These are phyloP conservation scores for Blastosporella zonata DNA, from an alignment of 1,284 basidiomycete species.

Conservation along the genomic window DNA sequence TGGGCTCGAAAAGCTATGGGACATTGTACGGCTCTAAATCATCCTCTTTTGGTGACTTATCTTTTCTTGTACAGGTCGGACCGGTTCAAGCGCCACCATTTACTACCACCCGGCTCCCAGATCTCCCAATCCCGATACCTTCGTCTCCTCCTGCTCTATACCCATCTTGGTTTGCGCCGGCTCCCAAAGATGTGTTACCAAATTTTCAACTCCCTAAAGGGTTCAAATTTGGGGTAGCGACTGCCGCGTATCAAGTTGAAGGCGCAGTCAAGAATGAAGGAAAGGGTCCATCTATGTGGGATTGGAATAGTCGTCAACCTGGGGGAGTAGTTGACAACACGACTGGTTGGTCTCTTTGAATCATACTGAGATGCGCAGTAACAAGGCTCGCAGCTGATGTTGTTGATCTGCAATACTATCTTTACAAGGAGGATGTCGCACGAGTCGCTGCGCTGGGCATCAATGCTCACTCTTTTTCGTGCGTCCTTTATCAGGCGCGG, in stretches of 20 bases:
- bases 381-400: slow-evolving; percentile 34
- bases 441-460: slow-evolving; percentile 43
- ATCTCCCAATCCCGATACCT: slow-evolving; percentile 36
- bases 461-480: slow-evolving; percentile 51
- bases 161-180: slow-evolving; percentile 42
- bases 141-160: slow-evolving; percentile 44
- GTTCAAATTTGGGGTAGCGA: slow-evolving; percentile 47
- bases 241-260: slow-evolving; percentile 48
- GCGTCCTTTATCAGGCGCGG: slow-evolving; percentile 12
- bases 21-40: slow-evolving; percentile 30
- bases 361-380: neutral
- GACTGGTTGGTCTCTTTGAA: slow-evolving; percentile 29
- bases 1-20: slow-evolving; percentile 40
- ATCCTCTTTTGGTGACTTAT: neutral
- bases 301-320: slow-evolving; percentile 46
- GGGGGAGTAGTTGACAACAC: slow-evolving; percentile 38
- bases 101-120: slow-evolving; percentile 40
- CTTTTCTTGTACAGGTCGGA: slow-evolving; percentile 33
- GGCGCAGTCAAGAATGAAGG: slow-evolving; percentile 46
- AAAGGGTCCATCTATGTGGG: slow-evolving; percentile 47
- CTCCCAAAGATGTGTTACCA: slow-evolving; percentile 39
- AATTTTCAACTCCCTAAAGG: slow-evolving; percentile 38
- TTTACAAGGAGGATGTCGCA: slow-evolving; percentile 47
- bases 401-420: slow-evolving; percentile 43
- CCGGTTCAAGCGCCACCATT: slow-evolving; percentile 42